Conservation (phyloP, 1,139 yeast genomes). For the Protomyces pachydermus region DNA sequence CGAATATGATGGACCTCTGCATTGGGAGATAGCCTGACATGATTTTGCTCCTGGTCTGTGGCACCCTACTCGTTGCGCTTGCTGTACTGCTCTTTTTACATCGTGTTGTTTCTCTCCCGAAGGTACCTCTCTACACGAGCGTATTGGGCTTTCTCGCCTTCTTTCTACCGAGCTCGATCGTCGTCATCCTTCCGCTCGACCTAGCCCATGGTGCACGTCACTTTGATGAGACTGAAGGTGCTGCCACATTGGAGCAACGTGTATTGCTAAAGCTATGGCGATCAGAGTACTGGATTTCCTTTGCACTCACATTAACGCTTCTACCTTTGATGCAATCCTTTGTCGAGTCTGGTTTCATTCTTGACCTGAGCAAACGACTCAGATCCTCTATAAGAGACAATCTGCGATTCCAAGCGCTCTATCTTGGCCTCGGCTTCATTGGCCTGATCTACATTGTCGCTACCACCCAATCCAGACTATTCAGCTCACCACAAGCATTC, state of each 20-base stretch:
- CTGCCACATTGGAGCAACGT: constrained; percentile 45
- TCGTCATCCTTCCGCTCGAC: constrained; percentile 55
- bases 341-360: constrained; percentile 62
- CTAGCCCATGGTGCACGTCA: constrained; percentile 38
- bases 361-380: constrained; percentile 45
- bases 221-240: constrained; percentile 32
- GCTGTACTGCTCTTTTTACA: constrained; percentile 7
- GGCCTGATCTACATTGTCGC: constrained; percentile 59
- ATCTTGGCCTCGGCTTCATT: constrained; percentile 51
- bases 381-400: constrained; percentile 57
- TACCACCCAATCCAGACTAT: constrained; percentile 57
- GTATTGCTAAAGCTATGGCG: constrained; percentile 63
- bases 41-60: neutral
- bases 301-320: constrained; percentile 64
- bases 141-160: constrained; percentile 47
- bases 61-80: neutral
- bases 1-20: neutral
- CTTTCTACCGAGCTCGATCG: constrained; percentile 53
- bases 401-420: constrained; percentile 55
- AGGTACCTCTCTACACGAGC: constrained; percentile 42
- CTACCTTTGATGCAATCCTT: constrained; percentile 69
- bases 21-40: neutral
- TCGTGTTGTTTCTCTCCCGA: neutral
- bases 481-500: constrained; percentile 23
- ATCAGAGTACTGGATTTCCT: constrained; percentile 73